Evolutionary conservation across 352 stramenopile genomes (phyloP).

Genomic region (Globisporangium apiculatum): DNA sequence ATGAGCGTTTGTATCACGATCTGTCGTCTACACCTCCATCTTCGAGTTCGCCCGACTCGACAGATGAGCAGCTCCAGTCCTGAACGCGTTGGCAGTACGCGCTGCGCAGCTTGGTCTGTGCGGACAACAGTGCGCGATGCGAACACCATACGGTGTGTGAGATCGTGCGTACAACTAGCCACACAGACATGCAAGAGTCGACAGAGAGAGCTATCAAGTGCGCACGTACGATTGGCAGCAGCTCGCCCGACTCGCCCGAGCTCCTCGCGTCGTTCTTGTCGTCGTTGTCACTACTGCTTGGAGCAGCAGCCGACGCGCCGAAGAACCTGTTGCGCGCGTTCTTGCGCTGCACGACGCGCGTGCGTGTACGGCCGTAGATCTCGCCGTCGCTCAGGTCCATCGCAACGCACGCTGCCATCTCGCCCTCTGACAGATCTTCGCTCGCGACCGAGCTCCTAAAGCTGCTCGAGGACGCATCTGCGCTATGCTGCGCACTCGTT

Average conservation of each 20-base stretch:
- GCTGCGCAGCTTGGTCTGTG: too few species aligned
- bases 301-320: background rate
- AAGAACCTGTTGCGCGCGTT: conserved; percentile 11
- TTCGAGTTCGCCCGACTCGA: conserved; percentile 32
- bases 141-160: too few species aligned
- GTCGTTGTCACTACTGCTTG: conserved; percentile 4
- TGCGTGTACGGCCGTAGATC: conserved; percentile 29
- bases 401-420: conserved; percentile 16
- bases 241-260: conserved; percentile 54
- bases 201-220: background rate
- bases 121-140: too few species aligned
- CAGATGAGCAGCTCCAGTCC: conserved; percentile 17
- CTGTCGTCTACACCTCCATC: conserved; percentile 8
- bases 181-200: conserved; percentile 1
- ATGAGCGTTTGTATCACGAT: too few species aligned
- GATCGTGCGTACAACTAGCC: too few species aligned
- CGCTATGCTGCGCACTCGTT: background rate
- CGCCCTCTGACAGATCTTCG: conserved; percentile 38
- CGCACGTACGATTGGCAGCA: conserved; percentile 25
- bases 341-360: conserved; percentile 19
- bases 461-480: conserved; percentile 11
- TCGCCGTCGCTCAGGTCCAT: conserved; percentile 63
- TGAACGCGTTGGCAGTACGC: too few species aligned
- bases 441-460: conserved; percentile 20
- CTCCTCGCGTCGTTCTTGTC: conserved; percentile 8